These are phyloP conservation scores for Cinchona pubescens DNA, from an alignment of 257 asterid genomes.

Conservation along the genomic window DNA sequence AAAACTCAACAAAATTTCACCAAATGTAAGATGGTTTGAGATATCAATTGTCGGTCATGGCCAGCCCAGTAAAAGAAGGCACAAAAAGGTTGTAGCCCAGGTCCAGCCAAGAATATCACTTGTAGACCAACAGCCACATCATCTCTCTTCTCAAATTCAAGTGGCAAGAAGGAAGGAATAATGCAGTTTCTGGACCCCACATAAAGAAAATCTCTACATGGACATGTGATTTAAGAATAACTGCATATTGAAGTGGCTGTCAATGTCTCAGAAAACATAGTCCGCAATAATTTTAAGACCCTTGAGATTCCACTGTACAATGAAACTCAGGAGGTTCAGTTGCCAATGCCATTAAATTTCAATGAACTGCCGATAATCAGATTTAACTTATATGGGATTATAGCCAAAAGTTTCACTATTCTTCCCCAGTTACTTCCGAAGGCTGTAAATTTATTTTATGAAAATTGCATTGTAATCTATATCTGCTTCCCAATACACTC, in stretches of 20 bases:
- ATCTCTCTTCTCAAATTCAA: constrained; percentile 3
- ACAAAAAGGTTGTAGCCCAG: not conserved
- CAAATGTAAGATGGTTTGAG: not conserved
- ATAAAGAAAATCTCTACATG: constrained; percentile 6
- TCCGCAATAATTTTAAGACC: not conserved
- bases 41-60: not conserved
- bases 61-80: not conserved
- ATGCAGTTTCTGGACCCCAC: constrained; percentile 22
- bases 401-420: not conserved
- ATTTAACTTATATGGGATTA: not conserved
- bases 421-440: not conserved
- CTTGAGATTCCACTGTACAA: not conserved
- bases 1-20: not conserved
- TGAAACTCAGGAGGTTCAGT: not conserved
- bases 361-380: not conserved
- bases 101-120: constrained; percentile 1
- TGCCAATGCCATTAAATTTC: not conserved
- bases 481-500: not conserved
- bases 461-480: too few species aligned
- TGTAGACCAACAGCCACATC: not conserved
- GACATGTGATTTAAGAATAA: constrained; percentile 13
- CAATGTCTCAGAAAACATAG: not conserved
- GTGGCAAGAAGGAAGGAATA: constrained; percentile 9
- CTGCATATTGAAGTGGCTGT: constrained; percentile 11
- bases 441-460: not conserved